Evolutionary conservation across 257 asterid genomes (phyloP).

Genomic region (Verbascum thapsus): DNA sequence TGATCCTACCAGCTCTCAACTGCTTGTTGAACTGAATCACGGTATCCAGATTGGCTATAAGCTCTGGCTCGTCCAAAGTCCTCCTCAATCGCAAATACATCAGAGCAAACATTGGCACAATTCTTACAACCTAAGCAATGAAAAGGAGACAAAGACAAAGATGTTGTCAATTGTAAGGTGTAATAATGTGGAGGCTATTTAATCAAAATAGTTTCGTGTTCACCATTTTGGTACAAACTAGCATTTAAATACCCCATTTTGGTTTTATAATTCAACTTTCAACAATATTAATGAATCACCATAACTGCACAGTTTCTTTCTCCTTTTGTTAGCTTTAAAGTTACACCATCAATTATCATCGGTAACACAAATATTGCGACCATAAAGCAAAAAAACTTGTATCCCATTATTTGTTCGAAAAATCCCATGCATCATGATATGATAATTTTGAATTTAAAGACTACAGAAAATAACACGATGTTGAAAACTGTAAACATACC

Average conservation of each 20-base stretch:
- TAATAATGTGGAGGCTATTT: background rate
- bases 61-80: slow-evolving; percentile 99
- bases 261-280: background rate
- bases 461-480: slow-evolving; percentile 8
- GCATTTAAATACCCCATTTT: slow-evolving; percentile 11
- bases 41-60: slow-evolving; percentile 67
- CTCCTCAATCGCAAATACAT: slow-evolving; percentile 85
- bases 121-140: slow-evolving; percentile 82
- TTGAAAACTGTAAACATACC: slow-evolving; percentile 43
- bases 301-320: background rate
- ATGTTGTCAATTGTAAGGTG: background rate
- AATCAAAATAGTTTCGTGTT: no score
- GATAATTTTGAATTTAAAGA: slow-evolving; percentile 17
- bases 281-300: background rate
- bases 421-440: no score
- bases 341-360: background rate
- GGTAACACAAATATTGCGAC: no score
- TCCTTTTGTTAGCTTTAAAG: background rate
- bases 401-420: no score
- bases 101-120: slow-evolving; percentile 82
- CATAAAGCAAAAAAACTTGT: no score
- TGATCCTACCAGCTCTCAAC: slow-evolving; percentile 95
- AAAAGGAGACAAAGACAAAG: background rate
- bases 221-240: background rate
- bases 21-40: slow-evolving; percentile 79